Conservation (phyloP, 805 yeast genomes). For the Candida ovalis region DNA sequence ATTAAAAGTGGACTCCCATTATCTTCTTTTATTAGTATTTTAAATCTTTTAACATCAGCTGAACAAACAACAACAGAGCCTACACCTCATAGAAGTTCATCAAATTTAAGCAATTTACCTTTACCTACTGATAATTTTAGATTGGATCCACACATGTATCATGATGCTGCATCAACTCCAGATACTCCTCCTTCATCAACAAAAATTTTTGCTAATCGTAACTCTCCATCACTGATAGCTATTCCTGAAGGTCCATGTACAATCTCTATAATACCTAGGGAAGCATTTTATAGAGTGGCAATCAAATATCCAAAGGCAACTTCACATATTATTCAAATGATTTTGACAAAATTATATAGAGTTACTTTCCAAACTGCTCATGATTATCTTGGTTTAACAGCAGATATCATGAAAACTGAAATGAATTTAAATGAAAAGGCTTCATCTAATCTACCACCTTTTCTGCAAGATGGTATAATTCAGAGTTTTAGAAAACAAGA, state of each 20-base stretch:
- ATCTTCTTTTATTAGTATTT: conserved; percentile 75
- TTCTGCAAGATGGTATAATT: conserved; percentile 47
- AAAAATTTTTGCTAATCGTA: neutral
- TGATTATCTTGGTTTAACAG: conserved; percentile 77
- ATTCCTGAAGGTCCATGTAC: conserved; percentile 74
- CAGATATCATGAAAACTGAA: conserved; percentile 78
- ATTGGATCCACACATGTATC: conserved; percentile 12
- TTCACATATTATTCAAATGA: conserved; percentile 91
- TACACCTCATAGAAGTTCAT: neutral
- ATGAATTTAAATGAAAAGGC: conserved; percentile 51
- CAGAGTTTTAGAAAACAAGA: conserved; percentile 4
- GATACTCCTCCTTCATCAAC: neutral
- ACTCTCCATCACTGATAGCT: conserved; percentile 48
- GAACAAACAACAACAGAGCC: neutral
- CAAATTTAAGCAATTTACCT: conserved; percentile 6
- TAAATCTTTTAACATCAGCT: conserved; percentile 54
- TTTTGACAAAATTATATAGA: conserved; percentile 77
- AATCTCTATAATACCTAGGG: conserved; percentile 86
- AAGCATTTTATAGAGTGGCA: conserved; percentile 71
- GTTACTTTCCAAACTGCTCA: conserved; percentile 92
- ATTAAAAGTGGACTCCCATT: conserved; percentile 82
- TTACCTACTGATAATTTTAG: conserved; percentile 14
- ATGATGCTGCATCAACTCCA: conserved; percentile 7
- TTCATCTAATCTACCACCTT: conserved; percentile 54
- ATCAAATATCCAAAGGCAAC: conserved; percentile 81